Conservation (phyloP, 1,284 basidiomycete species). For the Boletus mariae region DNA sequence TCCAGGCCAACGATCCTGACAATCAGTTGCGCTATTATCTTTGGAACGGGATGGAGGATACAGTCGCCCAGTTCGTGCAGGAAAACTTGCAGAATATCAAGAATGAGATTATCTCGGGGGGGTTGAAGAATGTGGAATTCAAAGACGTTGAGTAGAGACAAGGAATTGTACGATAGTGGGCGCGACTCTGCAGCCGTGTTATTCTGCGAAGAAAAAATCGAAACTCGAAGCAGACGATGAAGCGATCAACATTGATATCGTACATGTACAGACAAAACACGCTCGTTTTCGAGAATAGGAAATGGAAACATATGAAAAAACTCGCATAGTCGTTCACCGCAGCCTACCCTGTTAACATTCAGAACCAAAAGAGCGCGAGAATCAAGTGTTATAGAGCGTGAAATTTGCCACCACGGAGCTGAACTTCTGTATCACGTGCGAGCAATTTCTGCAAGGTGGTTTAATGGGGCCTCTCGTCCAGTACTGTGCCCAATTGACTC, state of each 20-base stretch:
- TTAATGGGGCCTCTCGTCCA: neutral
- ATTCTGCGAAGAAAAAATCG: no score
- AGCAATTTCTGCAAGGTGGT: neutral
- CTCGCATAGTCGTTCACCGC: neutral
- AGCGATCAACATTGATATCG: neutral
- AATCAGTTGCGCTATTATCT: neutral
- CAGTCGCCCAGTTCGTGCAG: neutral
- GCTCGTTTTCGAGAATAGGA: neutral
- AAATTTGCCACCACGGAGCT: neutral
- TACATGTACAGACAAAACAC: neutral
- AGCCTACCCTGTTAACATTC: no score
- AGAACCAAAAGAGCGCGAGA: neutral
- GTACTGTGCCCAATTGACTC: neutral
- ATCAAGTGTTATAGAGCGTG: neutral
- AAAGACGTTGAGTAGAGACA: neutral
- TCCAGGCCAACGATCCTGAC: neutral
- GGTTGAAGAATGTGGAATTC: neutral
- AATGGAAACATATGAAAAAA: neutral
- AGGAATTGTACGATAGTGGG: no score
- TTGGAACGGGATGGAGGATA: conserved; percentile 7
- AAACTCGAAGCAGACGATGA: no score
- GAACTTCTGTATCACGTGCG: neutral
- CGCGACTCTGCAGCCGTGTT: no score
- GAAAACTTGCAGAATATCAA: neutral
- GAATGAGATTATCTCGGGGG: neutral